Base-by-base conservation (phyloP, 2,329 filamentous ascomycete species). In the Aspergillus awamori region DNA sequence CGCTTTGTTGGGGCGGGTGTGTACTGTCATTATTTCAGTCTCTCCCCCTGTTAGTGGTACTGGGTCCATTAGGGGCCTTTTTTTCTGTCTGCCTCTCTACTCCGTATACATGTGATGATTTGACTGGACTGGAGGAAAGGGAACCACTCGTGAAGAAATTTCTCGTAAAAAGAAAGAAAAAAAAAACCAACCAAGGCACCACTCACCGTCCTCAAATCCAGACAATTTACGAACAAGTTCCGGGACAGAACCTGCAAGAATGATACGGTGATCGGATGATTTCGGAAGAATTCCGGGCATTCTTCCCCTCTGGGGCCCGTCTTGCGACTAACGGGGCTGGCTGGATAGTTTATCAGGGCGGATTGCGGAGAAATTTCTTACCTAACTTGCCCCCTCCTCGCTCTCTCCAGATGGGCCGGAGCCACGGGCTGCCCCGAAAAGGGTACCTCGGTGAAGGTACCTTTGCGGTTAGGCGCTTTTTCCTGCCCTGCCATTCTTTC, bases 311-410 rank as follows among this genome's bases (percentile, higher is more conserved):
- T 61, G 63, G 47, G 60, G 51, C 53, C 41, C 39, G 53, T 45
- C 57, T 53, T 59, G 48, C 57, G 38, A 54, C 45, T 60, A 55
- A 54, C 20, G 20, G 57, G 49, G 53, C 52, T 65, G 55, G 56
- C 39, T 63, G 55, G 53, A 52, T 28, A 17, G 30, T 39, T 47
- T 52, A 53, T 54, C 51, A 52, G 45, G 26, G 38, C 30, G 53
- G 15, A 66, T 59, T 65, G 66, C 64, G 63, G 67, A 67, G 65
- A 61, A 60, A 62, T 45, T 52, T 54, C 65, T 67, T 64, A 67
- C 62, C 54, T 63, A 66, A 63, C 59, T 53, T 24, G 54, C 26
- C 51, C 41, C 36, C 33, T 47, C 45, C 33, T 38, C 17, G 20
- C 47, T 51, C 49, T 41, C 13, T 55, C 45, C 41, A 56, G 49